Evolutionary conservation across 306 rosid genomes (phyloP).

Genomic region (Neltuma alba): DNA sequence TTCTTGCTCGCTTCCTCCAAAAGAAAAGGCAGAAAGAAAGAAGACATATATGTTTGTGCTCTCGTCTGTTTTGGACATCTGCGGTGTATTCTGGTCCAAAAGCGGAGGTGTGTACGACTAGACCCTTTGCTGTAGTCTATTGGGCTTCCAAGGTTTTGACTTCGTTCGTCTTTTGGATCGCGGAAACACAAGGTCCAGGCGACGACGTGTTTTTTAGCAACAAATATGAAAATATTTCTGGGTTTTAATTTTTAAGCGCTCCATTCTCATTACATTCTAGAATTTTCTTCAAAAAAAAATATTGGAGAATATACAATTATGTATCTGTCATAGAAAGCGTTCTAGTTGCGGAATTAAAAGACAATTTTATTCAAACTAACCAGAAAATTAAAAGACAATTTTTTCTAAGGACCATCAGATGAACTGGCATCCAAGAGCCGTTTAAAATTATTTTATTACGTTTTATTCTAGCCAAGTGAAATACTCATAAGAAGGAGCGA

Average conservation of each 20-base stretch:
- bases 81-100: neutral
- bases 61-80: neutral
- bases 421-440: neutral
- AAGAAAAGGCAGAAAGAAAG: neutral
- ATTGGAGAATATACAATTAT: neutral
- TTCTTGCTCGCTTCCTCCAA: too few species aligned
- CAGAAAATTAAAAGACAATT: too few species aligned
- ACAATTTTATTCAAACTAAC: too few species aligned
- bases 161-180: neutral
- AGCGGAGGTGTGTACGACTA: neutral
- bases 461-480: neutral
- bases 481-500: neutral
- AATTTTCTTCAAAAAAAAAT: too few species aligned
- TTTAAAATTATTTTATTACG: neutral
- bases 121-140: neutral
- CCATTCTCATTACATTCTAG: too few species aligned
- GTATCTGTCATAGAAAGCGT: too few species aligned
- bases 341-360: neutral
- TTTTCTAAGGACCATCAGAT: neutral
- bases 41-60: neutral
- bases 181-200: neutral
- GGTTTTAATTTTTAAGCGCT: too few species aligned
- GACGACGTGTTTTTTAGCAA: neutral
- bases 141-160: neutral
- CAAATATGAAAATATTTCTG: too few species aligned